These are phyloP conservation scores for Cyberlindnera veronae DNA, from an alignment of 805 yeast genomes.

Conservation along the genomic window DNA sequence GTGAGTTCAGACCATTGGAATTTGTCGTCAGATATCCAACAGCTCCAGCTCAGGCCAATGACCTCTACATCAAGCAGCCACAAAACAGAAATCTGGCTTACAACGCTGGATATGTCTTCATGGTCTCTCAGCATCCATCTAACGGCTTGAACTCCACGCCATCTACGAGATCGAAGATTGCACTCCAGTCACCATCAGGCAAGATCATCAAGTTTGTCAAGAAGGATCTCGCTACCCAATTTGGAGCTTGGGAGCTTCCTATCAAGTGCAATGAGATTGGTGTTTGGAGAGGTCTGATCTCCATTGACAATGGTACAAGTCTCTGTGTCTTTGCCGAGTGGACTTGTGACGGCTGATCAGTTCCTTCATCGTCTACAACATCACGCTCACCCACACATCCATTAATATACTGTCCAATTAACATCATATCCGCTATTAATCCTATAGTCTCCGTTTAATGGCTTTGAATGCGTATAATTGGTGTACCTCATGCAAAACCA, in stretches of 20 bases:
- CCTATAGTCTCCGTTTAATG: not conserved
- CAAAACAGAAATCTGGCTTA: slow-evolving; percentile 61
- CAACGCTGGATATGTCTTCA: slow-evolving; percentile 62
- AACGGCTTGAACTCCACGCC: slow-evolving; percentile 14
- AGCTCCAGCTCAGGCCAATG: slow-evolving; percentile 63
- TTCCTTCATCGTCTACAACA: not conserved
- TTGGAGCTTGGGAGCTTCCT: slow-evolving; percentile 57
- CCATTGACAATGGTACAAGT: slow-evolving; percentile 70
- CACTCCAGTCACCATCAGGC: slow-evolving; percentile 83
- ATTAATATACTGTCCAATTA: not conserved
- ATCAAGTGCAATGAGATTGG: slow-evolving; percentile 71
- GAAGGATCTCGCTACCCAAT: slow-evolving; percentile 42
- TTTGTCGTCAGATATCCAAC: slow-evolving; percentile 75
- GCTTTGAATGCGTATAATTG: not conserved
- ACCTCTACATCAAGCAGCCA: slow-evolving; percentile 81
- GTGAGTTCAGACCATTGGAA: slow-evolving; percentile 56
- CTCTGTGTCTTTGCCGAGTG: slow-evolving; percentile 94
- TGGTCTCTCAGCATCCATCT: slow-evolving; percentile 48
- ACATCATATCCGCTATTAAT: not conserved
- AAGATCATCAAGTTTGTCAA: slow-evolving; percentile 58
- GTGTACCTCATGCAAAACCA: no score
- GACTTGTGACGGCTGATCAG: slow-evolving; percentile 43
- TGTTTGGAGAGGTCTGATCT: slow-evolving; percentile 76
- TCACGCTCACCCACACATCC: not conserved
- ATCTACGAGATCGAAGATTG: slow-evolving; percentile 48